These are phyloP conservation scores for Hansenula sp. DNA, from an alignment of 1,139 yeast genomes.

Conservation along the genomic window DNA sequence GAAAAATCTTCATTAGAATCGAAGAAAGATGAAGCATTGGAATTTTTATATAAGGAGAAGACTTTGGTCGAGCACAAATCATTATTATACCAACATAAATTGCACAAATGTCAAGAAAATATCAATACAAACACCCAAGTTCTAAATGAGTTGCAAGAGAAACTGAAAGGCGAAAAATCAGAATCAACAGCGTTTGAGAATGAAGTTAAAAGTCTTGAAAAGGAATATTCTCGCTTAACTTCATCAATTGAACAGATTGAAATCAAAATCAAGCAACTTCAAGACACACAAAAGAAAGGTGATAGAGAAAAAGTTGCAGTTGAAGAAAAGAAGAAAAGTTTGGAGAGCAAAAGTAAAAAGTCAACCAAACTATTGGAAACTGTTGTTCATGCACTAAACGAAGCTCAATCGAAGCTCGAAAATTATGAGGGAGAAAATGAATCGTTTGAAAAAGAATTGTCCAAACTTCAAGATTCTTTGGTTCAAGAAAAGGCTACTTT, in stretches of 20 bases:
- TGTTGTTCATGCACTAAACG: conserved; percentile 33
- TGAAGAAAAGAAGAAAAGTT: conserved; percentile 72
- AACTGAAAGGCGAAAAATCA: conserved; percentile 43
- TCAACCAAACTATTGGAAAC: conserved; percentile 44
- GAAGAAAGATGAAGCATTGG: conserved; percentile 66
- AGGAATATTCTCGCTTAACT: conserved; percentile 33
- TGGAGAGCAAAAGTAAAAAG: conserved; percentile 57
- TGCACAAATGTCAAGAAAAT: conserved; percentile 37
- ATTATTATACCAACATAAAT: conserved; percentile 51
- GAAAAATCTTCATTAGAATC: conserved; percentile 71
- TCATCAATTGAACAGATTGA: conserved; percentile 30
- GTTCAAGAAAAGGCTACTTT: conserved; percentile 51
- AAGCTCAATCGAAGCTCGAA: conserved; percentile 43
- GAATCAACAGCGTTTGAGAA: conserved; percentile 41
- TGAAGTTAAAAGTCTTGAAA: conserved; percentile 38
- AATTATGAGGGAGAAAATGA: conserved; percentile 41
- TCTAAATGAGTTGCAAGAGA: conserved; percentile 36
- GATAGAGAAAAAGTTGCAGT: conserved; percentile 55
- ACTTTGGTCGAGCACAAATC: conserved; percentile 51
- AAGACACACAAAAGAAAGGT: conserved; percentile 35
- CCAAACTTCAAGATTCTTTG: conserved; percentile 42
- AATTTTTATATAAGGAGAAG: conserved; percentile 65
- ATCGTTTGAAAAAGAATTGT: conserved; percentile 33
- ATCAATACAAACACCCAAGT: conserved; percentile 36
- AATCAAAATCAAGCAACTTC: conserved; percentile 31